phyloP scores from a whole-genome alignment of 495 filamentous ascomycete species.

The Aspergillus hancockii region DNA sequence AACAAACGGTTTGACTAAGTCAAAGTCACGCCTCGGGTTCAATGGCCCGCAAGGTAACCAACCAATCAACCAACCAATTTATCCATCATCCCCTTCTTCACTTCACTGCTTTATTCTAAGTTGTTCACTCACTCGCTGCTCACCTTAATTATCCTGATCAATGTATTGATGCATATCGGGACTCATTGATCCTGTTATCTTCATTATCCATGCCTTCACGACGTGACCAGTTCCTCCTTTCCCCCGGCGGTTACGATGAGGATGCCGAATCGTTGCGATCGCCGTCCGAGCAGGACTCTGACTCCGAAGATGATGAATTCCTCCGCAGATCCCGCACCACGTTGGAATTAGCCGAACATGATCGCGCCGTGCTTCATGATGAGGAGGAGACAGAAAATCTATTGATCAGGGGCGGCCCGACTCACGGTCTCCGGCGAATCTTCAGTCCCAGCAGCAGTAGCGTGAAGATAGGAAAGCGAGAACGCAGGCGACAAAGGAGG shows the following conservation, averaged over 20 bases:
- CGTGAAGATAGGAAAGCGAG: conserved; percentile 61
- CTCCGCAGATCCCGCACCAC: conserved; percentile 64
- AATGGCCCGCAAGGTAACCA: background rate
- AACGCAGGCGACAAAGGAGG: conserved; percentile 43
- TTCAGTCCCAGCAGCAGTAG: conserved; percentile 42
- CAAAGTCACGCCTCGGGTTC: background rate
- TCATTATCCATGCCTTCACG: conserved; percentile 28
- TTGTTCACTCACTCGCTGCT: background rate
- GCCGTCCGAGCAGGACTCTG: conserved; percentile 72
- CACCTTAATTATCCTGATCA: background rate
- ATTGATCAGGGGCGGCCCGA: conserved; percentile 54
- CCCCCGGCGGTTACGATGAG: conserved; percentile 65
- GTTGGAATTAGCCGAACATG: conserved; percentile 68
- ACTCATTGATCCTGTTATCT: background rate
- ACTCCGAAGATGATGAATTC: conserved; percentile 74
- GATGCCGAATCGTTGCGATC: conserved; percentile 66
- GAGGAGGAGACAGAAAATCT: conserved; percentile 88
- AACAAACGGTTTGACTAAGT: background rate
- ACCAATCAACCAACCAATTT: background rate
- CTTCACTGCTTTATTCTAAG: no score
- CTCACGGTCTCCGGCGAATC: conserved; percentile 50
- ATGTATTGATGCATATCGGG: background rate
- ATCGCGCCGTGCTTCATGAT: conserved; percentile 75
- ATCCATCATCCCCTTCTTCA: background rate
- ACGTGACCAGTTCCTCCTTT: conserved; percentile 52